Evolutionary conservation across 2,329 filamentous ascomycete genomes (phyloP).

Genomic region (Venturia pyrina): DNA sequence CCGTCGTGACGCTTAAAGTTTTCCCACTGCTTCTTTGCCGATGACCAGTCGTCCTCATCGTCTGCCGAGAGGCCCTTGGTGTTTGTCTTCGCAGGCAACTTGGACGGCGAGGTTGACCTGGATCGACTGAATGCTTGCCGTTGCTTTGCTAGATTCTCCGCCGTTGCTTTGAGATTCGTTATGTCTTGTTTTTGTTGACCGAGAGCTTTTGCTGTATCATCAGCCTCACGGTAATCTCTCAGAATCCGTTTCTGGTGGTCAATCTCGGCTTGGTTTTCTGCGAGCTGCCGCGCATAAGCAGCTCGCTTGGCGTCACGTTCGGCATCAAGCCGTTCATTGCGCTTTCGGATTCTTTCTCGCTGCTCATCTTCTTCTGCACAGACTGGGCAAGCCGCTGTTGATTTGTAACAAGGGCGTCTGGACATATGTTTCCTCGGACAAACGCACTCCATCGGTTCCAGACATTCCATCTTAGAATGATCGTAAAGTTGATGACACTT

Average conservation of each 20-base stretch:
- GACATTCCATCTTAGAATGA: constrained; percentile 46
- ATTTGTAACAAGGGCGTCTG: constrained; percentile 37
- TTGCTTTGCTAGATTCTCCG: neutral
- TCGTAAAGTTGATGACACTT: constrained; percentile 54
- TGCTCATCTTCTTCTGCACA: constrained; percentile 45
- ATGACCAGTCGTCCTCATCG: neutral
- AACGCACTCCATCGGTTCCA: constrained; percentile 29
- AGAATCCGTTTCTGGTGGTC: constrained; percentile 35
- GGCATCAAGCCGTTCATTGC: constrained; percentile 43
- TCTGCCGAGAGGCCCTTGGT: too few relatives aligned
- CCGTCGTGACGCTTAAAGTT: constrained; percentile 45
- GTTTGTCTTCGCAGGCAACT: neutral
- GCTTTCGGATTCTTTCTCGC: constrained; percentile 31
- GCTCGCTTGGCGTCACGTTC: constrained; percentile 35
- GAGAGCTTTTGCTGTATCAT: constrained; percentile 35
- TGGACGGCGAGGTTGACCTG: neutral
- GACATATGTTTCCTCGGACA: constrained; percentile 45
- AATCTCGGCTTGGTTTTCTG: constrained; percentile 45
- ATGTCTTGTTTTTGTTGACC: constrained; percentile 40
- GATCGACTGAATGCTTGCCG: neutral
- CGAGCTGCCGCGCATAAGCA: constrained; percentile 36
- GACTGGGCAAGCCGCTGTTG: constrained; percentile 33
- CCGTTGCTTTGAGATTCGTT: constrained; percentile 27
- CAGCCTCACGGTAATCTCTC: constrained; percentile 36
- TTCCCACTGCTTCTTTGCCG: constrained; percentile 49